Percentiles rank a stretch among this genome's conserved stretches.
Evolutionary conservation across 192 early-diverging fungal genomes (phyloP).

Genomic region (Umbelopsis ramanniana): DNA sequence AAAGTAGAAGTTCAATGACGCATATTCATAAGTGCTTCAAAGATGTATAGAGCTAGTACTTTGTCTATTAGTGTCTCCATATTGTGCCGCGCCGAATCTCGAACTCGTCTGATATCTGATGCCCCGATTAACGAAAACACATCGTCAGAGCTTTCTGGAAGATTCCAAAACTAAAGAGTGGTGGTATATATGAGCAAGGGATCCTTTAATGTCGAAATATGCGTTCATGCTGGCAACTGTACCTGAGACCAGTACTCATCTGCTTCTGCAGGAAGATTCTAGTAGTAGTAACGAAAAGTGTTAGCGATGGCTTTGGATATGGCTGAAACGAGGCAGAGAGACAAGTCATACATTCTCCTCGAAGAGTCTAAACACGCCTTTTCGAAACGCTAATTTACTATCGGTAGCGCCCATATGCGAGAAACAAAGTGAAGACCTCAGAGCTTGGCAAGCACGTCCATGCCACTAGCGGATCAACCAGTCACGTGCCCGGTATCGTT

Average conservation of each 20-base stretch:
- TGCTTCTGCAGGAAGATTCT: slow-evolving; percentile 34
- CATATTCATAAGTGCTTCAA: too few relatives aligned
- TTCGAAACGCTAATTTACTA: slow-evolving; percentile 86
- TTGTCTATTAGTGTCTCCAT: slow-evolving; percentile 76
- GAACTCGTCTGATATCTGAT: slow-evolving; percentile 79
- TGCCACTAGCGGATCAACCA: background rate
- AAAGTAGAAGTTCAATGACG: background rate
- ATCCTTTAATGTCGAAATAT: background rate
- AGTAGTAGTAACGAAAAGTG: background rate
- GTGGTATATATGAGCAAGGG: background rate
- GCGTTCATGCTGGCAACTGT: slow-evolving; percentile 16
- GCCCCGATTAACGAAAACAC: slow-evolving; percentile 85
- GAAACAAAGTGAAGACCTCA: background rate
- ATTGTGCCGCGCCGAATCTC: slow-evolving; percentile 78
- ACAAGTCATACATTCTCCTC: slow-evolving; percentile 72
- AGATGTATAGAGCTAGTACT: slow-evolving; percentile 42
- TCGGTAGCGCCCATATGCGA: slow-evolving; percentile 82
- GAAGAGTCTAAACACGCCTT: slow-evolving; percentile 83
- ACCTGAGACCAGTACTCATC: slow-evolving; percentile 43
- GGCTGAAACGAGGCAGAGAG: background rate
- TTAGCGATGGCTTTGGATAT: background rate
- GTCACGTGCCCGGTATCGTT: too few relatives aligned
- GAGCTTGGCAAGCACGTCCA: background rate
- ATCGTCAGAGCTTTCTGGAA: slow-evolving; percentile 80
- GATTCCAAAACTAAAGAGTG: slow-evolving; percentile 67